A percentile compares a stretch with the other conserved stretches of the same genome.
These are phyloP conservation scores for Colletotrichum spaethianum DNA, from an alignment of 2,329 filamentous ascomycete genomes.

Conservation along the genomic window DNA sequence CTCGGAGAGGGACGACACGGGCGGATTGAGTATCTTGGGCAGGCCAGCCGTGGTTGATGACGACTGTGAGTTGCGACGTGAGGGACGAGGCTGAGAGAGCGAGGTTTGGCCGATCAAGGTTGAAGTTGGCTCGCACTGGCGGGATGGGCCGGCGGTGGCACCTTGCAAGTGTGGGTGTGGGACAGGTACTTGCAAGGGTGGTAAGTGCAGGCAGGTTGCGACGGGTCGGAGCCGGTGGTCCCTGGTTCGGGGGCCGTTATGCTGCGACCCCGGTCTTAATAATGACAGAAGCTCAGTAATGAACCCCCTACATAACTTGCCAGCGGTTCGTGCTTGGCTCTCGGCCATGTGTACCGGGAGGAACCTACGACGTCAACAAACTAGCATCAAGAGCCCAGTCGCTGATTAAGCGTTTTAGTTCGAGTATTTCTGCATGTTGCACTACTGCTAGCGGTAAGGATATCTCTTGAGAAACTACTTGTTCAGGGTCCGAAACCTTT, in stretches of 20 bases:
- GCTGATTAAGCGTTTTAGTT: constrained; percentile 25
- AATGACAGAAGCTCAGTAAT: background rate
- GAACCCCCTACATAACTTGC: constrained; percentile 19
- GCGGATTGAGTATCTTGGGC: no score
- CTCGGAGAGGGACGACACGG: background rate
- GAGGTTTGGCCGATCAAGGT: constrained; percentile 4
- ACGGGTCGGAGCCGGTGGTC: constrained; percentile 7
- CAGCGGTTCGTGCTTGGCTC: background rate
- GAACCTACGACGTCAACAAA: background rate
- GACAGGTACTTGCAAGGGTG: constrained; percentile 11
- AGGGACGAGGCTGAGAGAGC: constrained; percentile 24
- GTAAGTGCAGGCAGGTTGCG: background rate
- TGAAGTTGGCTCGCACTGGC: constrained; percentile 15
- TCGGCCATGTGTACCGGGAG: background rate
- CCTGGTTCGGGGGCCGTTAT: background rate
- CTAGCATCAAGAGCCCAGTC: background rate
- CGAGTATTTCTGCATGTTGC: constrained; percentile 5
- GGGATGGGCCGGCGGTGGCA: constrained; percentile 32
- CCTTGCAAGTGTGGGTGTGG: constrained; percentile 31
- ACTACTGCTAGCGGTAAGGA: constrained; percentile 25
- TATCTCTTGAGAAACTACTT: constrained; percentile 1
- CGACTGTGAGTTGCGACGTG: background rate
- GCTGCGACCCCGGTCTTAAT: constrained; percentile 11
- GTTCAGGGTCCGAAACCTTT: background rate
- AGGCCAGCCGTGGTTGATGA: background rate